These are phyloP conservation scores for Balakata baccata DNA, from an alignment of 345 rosid species.

Conservation along the genomic window DNA sequence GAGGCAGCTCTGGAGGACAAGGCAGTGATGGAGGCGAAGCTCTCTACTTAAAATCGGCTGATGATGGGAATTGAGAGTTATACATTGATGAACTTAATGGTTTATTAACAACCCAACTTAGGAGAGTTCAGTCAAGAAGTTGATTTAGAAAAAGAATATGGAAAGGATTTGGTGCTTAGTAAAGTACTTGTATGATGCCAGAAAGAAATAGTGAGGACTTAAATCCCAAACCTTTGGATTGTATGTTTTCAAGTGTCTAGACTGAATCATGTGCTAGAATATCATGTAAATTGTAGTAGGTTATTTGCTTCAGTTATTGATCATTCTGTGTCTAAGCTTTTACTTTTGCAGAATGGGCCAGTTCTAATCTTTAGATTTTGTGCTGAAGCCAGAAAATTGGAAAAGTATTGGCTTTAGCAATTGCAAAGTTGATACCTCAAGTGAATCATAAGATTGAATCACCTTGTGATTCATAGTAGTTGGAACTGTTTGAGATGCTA, in stretches of 20 bases:
- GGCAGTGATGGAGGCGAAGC: conserved; percentile 84
- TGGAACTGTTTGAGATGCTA: no score
- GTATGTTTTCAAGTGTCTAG: conserved; percentile 24
- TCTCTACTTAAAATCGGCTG: conserved; percentile 73
- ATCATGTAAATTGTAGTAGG: conserved; percentile 48
- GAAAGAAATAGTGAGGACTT: conserved; percentile 15
- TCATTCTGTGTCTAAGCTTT: background rate
- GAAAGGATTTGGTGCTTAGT: conserved; percentile 14
- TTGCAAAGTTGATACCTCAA: background rate
- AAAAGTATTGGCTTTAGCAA: background rate
- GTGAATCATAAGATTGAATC: no score
- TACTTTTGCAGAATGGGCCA: background rate
- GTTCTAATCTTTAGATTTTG: background rate
- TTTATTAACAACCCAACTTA: conserved; percentile 5
- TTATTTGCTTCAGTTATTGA: conserved; percentile 9
- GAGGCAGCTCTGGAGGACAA: conserved; percentile 66
- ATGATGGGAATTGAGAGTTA: conserved; percentile 60
- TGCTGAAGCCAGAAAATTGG: background rate
- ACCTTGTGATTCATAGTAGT: no score
- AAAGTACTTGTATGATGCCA: conserved; percentile 2
- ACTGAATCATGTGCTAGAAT: conserved; percentile 27
- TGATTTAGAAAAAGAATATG: conserved; percentile 6
- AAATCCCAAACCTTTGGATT: conserved; percentile 13
- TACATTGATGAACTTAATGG: background rate
- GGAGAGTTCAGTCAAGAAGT: conserved; percentile 15